Base-by-base conservation (phyloP, 352 stramenopile species). In the Globisporangium cystogenes region DNA sequence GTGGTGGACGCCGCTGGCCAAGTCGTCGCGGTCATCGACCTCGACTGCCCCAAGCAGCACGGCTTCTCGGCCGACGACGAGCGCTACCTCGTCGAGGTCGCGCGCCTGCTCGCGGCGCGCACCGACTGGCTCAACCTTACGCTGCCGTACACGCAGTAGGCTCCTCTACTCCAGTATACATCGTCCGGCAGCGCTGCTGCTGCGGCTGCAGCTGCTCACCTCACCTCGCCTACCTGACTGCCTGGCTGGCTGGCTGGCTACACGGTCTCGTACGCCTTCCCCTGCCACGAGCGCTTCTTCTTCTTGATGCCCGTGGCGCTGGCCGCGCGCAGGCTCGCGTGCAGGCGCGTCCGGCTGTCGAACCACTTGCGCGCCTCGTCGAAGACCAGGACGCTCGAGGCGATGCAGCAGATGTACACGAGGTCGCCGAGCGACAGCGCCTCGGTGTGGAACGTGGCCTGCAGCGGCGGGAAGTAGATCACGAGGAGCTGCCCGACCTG, bases 381-480 rank as follows among this genome's bases (percentile, higher is more conserved):
- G 18, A 98, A 79, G 46, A 97, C 62, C 7, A 99, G 60, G 44
- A 99, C 82, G 14, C 70, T 92, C 33, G 94, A 98, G 36, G 95
- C 93, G 31, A 98, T 87, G 42, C 70, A 82, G 36, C 86, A 82
- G 26, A 98, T 87, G 48, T 98, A 96, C 14, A 91, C 49, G n/a
- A 99, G 65, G 70, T 99, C 96, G 12, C 59, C 59, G 8, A 94
- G 47, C 29, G 86, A 86, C n/a, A 99, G 67, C 37, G 93, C 86
- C 65, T 99, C 96, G 0, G 96, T 99, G 65, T 98, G 93, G 68
- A 99, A 99, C 11, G 97, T 86, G 23, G 88, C 72, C 61, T 99
- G 96, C n/a, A 99, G 78, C 21, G 93, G 93, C 15, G 87, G 82
- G 51, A 98, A 93, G 73, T 99, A 99, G 49, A 99, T 97, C 23